phyloP scores from a whole-genome alignment of 352 stramenopile genomes.

The Phytopythium oedochilum region DNA sequence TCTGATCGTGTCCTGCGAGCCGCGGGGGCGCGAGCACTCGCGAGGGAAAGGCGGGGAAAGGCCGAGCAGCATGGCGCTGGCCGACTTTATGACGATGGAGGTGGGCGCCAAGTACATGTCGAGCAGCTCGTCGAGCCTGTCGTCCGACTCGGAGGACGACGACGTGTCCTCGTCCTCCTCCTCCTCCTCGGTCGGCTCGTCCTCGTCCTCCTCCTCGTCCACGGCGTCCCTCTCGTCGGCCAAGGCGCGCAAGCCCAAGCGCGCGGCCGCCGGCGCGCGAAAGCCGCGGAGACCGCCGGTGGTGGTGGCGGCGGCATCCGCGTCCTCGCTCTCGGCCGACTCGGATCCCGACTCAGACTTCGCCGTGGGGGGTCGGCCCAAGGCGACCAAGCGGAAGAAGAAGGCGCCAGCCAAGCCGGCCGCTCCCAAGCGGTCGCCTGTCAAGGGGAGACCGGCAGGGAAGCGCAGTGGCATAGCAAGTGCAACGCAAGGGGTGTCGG shows the following conservation, averaged over 20 bases:
- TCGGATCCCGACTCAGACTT: conserved; percentile 27
- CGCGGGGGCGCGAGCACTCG: background rate
- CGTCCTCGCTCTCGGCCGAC: conserved; percentile 8
- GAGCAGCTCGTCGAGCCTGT: conserved; percentile 73
- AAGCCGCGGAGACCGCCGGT: background rate
- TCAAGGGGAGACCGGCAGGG: conserved; percentile 7
- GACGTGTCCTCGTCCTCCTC: conserved; percentile 38
- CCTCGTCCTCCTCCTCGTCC: conserved; percentile 25
- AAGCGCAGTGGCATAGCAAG: conserved; percentile 21
- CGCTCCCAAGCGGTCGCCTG: conserved; percentile 13
- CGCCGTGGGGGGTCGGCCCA: background rate
- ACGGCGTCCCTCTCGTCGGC: conserved; percentile 8
- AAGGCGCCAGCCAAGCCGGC: conserved; percentile 13
- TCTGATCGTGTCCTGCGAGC: background rate
- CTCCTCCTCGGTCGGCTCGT: conserved; percentile 30
- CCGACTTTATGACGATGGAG: conserved; percentile 70
- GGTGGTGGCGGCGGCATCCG: background rate
- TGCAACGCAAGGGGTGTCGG: conserved; percentile 5
- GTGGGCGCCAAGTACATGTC: conserved; percentile 75
- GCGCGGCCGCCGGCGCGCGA: conserved; percentile 1
- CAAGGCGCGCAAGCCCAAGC: conserved; percentile 17
- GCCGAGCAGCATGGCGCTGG: conserved; percentile 44
- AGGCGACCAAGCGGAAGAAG: conserved; percentile 16
- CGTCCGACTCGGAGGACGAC: conserved; percentile 61
- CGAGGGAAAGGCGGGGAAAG: background rate